Base-by-base conservation (phyloP, 192 early-diverging fungal species). In the Linnemannia zychae region DNA sequence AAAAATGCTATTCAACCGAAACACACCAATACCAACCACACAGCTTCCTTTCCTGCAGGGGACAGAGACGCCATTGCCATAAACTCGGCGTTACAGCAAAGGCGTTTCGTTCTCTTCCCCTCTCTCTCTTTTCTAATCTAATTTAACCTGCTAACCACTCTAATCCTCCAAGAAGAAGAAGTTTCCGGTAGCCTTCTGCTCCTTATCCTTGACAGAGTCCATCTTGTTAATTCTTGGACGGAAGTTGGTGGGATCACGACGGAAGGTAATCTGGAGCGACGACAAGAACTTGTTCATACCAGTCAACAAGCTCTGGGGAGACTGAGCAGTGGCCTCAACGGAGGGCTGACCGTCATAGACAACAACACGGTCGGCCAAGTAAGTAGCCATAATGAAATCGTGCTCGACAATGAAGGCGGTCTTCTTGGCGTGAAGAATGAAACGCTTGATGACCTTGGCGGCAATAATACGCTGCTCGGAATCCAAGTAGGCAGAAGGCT, bases 371-470 rank as follows among this genome's bases (percentile, higher is more conserved):
- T 98, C 97, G 40, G 98, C 98, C 74, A 99, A 90, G 82, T 99
- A 99, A 7, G 97, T 98, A 15, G 97, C 97, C 98, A 99, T 99
- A 86, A 98, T 98, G 86, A 99, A 98, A 91, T 99, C 98, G 94
- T 98, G 98, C 94, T 99, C 98, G 69, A 99, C 98, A 57, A 99
- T 93, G 88, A 99, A 99, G 34, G 97, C 98, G 13, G 98, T 99
- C 91, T 97, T 96, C 89, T 98, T 97, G 79, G 94, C 92, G 91
- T 98, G 96, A 81, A 99, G 88, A 74, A 99, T 98, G 90, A 97
- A 99, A 60, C 94, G 94, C 92, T 99, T 99, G 91, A 99, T 99
- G 78, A 98, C 98, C 93, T 98, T 98, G 68, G 97, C 96, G 36
- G 98, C 96, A 85, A 98, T 95, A 90, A 99, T 97, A 95, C 98